Evolutionary conservation across 2,329 filamentous ascomycete genomes (phyloP), one percentile per base, ranked within the genome.

Genomic region (Xylaria sp.): DNA sequence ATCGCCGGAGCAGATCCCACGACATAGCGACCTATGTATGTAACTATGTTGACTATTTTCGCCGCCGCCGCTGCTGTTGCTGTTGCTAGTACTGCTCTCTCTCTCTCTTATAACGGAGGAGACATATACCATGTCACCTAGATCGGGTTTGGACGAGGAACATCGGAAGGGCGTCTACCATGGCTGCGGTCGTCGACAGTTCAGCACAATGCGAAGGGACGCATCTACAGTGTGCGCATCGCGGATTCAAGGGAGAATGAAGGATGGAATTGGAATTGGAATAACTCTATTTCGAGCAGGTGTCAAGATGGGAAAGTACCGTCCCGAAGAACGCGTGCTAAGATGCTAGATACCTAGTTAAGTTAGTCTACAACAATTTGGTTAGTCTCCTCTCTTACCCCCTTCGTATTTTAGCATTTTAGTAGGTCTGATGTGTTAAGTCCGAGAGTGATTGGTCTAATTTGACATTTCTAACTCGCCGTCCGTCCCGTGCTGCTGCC

Each of bases 1-100:
- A 94, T 81, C 92, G 89, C 85, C 93, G 91, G 79, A 96, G 87
- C 84, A 96, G 86, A 85, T 94, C 91, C 92, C 92, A 95, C 84
- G 89, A 91, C 89, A 90, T 90, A 84, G 80, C 79, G 75, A 79
- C 73, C 72, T 69, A 56, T 66, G 66, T 72, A 56, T 27, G 36
- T 53, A 25, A 29, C 57, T 20, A 22, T 36, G 61, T 44, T 7
- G 9, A 49, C 25, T 47, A 33, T 36, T 27, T 22, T n/a, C 33
- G 45, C 42, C 59, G 45, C 65, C 53, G 61, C 56, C 20, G 22
- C 33, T 38, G 54, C 45, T 33, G 45, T 29, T 51, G 36, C 17
- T 39, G 31, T 33, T 65, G 53, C 60, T 57, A 38, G n/a, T 33
- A 49, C 47, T 58, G 22, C 39, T 55, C 50, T 70, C 56, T 63